These are phyloP conservation scores for Astrephomene gubernaculifera DNA, from an alignment of 139 green algal species.

Conservation along the genomic window DNA sequence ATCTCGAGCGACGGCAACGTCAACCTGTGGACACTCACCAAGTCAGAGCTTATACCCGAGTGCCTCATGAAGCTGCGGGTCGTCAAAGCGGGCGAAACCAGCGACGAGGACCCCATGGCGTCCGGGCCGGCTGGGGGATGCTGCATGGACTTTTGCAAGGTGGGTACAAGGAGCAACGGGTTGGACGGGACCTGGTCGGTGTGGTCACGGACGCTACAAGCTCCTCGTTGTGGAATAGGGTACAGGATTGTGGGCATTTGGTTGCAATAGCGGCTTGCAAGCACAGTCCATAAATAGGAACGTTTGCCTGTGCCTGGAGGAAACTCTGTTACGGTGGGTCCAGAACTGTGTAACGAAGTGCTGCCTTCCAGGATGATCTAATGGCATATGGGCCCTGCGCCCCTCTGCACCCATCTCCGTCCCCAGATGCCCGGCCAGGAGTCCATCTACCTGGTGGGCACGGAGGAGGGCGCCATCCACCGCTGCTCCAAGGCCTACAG, in stretches of 20 bases:
- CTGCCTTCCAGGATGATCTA: too few species aligned
- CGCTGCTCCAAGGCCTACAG: constrained; percentile 91
- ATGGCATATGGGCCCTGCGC: too few species aligned
- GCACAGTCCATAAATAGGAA: too few species aligned
- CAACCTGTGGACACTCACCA: constrained; percentile 88
- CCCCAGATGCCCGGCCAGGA: constrained; percentile 55
- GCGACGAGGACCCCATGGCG: constrained; percentile 35
- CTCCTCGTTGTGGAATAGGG: too few species aligned
- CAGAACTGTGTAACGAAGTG: too few species aligned
- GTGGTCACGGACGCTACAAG: too few species aligned
- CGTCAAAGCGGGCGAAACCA: constrained; percentile 27
- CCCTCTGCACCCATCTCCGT: not conserved
- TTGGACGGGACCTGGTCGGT: too few species aligned
- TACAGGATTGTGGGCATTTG: too few species aligned
- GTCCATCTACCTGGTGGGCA: constrained; percentile 89
- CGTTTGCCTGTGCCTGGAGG: too few species aligned
- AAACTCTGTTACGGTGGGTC: too few species aligned
- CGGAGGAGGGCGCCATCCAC: constrained; percentile 89
- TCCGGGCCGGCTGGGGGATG: constrained; percentile 70
- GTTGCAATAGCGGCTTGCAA: too few species aligned
- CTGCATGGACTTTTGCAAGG: constrained; percentile 94
- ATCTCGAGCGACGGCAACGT: constrained; percentile 84
- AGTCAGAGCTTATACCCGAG: constrained; percentile 84
- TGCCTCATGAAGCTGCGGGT: constrained; percentile 73
- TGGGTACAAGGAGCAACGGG: too few species aligned